phyloP scores from a whole-genome alignment of 169 alveolate genomes.

The Cryptosporidium canis region DNA sequence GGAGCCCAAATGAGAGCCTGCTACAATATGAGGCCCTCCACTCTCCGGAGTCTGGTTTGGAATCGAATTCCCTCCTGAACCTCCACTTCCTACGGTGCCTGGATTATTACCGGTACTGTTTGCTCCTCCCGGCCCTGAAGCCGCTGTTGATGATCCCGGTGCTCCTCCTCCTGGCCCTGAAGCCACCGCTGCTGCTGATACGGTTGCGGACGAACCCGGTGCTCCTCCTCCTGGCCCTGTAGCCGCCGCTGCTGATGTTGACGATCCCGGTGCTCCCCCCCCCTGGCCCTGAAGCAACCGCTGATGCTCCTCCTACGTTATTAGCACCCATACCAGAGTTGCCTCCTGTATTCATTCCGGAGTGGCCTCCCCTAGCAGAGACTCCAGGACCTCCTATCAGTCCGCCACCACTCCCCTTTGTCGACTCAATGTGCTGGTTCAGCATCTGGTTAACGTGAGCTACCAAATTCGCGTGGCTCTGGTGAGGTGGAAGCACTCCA shows the following conservation, averaged over 20 bases:
- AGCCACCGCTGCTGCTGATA: too few species aligned
- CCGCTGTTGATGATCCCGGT: neutral
- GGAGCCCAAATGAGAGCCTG: neutral
- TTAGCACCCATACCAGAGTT: neutral
- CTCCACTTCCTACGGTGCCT: neutral
- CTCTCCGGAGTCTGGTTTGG: neutral
- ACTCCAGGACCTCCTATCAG: neutral
- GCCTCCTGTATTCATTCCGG: neutral
- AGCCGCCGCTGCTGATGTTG: neutral
- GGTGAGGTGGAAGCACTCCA: constrained; percentile 68
- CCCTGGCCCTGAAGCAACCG: neutral
- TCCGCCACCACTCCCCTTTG: neutral
- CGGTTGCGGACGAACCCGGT: too few species aligned
- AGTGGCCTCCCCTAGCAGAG: neutral
- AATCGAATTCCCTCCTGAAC: neutral
- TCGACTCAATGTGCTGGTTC: constrained; percentile 59
- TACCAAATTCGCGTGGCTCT: constrained; percentile 62
- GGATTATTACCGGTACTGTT: neutral
- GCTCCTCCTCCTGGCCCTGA: neutral
- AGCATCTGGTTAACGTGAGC: constrained; percentile 62
- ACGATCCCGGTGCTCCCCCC: neutral
- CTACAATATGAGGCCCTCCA: neutral
- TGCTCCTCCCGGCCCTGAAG: neutral
- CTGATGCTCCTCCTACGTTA: neutral
- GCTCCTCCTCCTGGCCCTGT: neutral